A percentile compares a stretch with the other conserved stretches of the same genome.
Evolutionary conservation across 2,329 filamentous ascomycete species (phyloP).

Genomic region (Neospermospora avenae): DNA sequence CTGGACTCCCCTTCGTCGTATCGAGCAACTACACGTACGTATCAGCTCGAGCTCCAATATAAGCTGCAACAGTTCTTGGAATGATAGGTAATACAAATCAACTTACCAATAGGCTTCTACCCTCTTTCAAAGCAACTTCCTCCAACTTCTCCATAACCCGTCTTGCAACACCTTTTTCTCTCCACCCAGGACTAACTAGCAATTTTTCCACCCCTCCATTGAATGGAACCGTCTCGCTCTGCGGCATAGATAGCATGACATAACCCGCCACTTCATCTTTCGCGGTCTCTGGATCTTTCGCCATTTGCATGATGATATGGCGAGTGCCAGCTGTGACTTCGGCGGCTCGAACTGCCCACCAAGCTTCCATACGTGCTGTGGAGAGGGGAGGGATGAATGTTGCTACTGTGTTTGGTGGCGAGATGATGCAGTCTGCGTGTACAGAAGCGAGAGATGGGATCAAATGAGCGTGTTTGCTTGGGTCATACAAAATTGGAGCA

Average conservation of each 20-base stretch:
- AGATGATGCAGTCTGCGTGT: constrained; percentile 56
- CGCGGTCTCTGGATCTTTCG: constrained; percentile 36
- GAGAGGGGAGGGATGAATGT: constrained; percentile 59
- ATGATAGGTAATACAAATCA: constrained; percentile 27
- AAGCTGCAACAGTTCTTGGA: background rate
- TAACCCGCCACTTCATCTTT: constrained; percentile 51
- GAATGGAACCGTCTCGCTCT: constrained; percentile 54
- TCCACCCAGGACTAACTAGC: constrained; percentile 50
- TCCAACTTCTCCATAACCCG: constrained; percentile 54
- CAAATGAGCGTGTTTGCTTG: constrained; percentile 47
- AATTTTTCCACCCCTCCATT: constrained; percentile 56
- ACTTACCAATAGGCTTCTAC: constrained; percentile 52
- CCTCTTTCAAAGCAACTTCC: constrained; percentile 46
- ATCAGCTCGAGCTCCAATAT: background rate
- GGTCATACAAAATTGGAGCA: constrained; percentile 39
- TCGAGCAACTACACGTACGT: constrained; percentile 45
- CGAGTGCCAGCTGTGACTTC: constrained; percentile 45
- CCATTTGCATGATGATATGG: constrained; percentile 52
- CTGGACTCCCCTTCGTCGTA: constrained; percentile 49
- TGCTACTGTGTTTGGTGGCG: constrained; percentile 50
- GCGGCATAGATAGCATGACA: constrained; percentile 51
- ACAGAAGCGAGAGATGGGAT: constrained; percentile 55
- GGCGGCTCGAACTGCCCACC: constrained; percentile 53
- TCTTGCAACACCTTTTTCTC: constrained; percentile 50
- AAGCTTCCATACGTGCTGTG: constrained; percentile 52